These are phyloP conservation scores for Aspergillus fischeri DNA, from an alignment of 2,329 filamentous ascomycete genomes.

Conservation along the genomic window DNA sequence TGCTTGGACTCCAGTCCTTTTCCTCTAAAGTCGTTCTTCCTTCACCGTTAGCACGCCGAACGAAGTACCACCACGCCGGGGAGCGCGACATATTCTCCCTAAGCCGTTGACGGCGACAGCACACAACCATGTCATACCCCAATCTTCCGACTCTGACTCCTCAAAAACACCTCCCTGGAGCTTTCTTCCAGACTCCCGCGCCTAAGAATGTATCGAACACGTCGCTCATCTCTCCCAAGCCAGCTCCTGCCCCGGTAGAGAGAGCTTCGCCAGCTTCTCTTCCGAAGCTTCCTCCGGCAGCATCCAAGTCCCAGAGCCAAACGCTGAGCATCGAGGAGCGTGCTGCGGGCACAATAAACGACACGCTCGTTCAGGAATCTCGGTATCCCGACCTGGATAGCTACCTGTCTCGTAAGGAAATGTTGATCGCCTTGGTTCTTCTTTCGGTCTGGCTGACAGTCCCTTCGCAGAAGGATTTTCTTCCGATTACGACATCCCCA, in stretches of 20 bases:
- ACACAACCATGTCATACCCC: constrained; percentile 40
- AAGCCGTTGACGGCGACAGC: constrained; percentile 8
- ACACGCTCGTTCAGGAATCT: constrained; percentile 69
- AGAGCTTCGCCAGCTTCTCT: constrained; percentile 29
- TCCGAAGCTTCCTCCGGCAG: constrained; percentile 32
- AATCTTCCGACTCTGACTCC: constrained; percentile 35
- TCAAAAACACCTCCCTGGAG: constrained; percentile 39
- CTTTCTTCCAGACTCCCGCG: constrained; percentile 40
- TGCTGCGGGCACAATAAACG: constrained; percentile 79
- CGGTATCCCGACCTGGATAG: constrained; percentile 85
- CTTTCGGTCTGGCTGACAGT: constrained; percentile 26
- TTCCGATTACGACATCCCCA: constrained; percentile 81
- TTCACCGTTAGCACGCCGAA: background rate
- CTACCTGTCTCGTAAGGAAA: constrained; percentile 75
- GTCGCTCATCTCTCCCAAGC: constrained; percentile 30
- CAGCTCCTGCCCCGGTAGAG: constrained; percentile 24
- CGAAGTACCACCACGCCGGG: constrained; percentile 15
- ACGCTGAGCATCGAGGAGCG: constrained; percentile 68
- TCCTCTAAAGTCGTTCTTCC: background rate
- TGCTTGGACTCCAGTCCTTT: constrained; percentile 1
- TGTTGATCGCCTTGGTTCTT: background rate
- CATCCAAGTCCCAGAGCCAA: constrained; percentile 45
- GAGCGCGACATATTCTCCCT: constrained; percentile 17
- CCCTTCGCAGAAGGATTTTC: constrained; percentile 69
- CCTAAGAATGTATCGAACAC: constrained; percentile 33